Percentiles rank a stretch among this genome's conserved stretches.
Evolutionary conservation across 768 basidiomycete species (phyloP).

Genomic region (Tephrocybe sp.): DNA sequence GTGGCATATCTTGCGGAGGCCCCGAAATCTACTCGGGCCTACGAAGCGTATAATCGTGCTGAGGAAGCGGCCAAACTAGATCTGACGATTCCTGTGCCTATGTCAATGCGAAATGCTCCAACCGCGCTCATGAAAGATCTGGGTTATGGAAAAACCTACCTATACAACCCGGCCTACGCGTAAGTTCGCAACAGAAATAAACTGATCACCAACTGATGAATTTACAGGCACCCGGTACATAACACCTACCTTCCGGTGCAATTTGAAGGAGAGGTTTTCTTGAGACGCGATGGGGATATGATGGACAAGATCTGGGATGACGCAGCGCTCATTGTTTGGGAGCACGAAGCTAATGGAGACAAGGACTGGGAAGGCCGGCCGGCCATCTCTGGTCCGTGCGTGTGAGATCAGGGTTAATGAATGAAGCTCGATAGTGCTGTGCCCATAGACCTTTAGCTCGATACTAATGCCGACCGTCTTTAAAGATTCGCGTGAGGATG

Average conservation of each 20-base stretch:
- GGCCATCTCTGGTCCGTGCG: constrained; percentile 19
- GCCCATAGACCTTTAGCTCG: neutral
- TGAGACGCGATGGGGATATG: constrained; percentile 41
- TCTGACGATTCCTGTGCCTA: constrained; percentile 59
- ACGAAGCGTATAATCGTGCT: constrained; percentile 74
- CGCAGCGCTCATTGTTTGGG: constrained; percentile 53
- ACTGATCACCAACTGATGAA: neutral
- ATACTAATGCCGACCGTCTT: constrained; percentile 32
- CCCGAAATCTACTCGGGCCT: constrained; percentile 78
- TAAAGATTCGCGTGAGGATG: constrained; percentile 24
- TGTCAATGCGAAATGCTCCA: constrained; percentile 77
- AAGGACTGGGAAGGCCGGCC: constrained; percentile 46
- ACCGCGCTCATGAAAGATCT: constrained; percentile 69
- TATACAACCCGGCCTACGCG: constrained; percentile 61
- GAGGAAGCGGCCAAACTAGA: constrained; percentile 59
- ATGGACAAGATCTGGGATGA: constrained; percentile 63
- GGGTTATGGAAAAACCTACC: constrained; percentile 65
- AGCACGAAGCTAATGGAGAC: constrained; percentile 49
- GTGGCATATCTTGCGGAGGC: constrained; percentile 81
- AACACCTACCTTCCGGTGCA: constrained; percentile 61
- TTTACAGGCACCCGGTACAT: constrained; percentile 60
- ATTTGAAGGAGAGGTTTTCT: constrained; percentile 42
- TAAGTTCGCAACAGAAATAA: constrained; percentile 25
- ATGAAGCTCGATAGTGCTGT: neutral
- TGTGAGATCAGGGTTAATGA: constrained; percentile 16